Conservation (phyloP, 2,329 filamentous ascomycete species). For the Sarocladium strictum region DNA sequence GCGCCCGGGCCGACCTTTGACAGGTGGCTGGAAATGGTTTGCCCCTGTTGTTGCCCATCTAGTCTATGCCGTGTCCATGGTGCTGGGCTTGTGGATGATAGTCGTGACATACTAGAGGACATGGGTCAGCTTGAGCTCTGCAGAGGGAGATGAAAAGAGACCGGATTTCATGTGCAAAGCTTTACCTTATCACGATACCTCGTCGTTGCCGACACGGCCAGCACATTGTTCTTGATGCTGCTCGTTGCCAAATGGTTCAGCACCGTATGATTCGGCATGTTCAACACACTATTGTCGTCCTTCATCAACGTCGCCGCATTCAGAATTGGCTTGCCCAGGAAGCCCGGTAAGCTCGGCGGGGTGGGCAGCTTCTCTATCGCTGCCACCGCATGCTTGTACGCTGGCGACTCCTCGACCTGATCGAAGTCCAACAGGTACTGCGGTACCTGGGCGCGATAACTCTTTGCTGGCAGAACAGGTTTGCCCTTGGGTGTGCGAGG, state of each 20-base stretch:
- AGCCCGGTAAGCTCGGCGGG: constrained; percentile 81
- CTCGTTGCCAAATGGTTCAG: constrained; percentile 95
- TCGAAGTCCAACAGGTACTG: constrained; percentile 84
- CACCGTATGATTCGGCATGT: constrained; percentile 95
- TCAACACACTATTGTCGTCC: constrained; percentile 94
- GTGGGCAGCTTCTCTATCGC: constrained; percentile 75
- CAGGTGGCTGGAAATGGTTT: too few species aligned
- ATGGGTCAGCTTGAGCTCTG: not conserved
- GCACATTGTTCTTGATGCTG: constrained; percentile 93
- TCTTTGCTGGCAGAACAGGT: constrained; percentile 46
- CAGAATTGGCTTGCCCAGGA: constrained; percentile 88
- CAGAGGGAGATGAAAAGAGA: not conserved
- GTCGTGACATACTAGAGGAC: constrained; percentile 82
- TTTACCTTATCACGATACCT: constrained; percentile 89
- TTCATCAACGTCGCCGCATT: constrained; percentile 91
- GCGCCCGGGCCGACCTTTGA: too few species aligned
- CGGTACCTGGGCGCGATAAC: constrained; percentile 71
- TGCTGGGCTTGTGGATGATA: constrained; percentile 87
- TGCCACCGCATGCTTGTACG: constrained; percentile 67
- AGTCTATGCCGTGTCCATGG: not conserved
- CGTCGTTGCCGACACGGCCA: constrained; percentile 95
- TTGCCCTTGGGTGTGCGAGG: constrained; percentile 45
- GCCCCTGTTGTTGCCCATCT: not conserved
- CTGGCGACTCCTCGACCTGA: constrained; percentile 68
- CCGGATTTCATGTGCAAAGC: constrained; percentile 2